A percentile compares a stretch with the other conserved stretches of the same genome.
Conservation (phyloP, 805 yeast genomes). For the Ogataea populi-albae region DNA sequence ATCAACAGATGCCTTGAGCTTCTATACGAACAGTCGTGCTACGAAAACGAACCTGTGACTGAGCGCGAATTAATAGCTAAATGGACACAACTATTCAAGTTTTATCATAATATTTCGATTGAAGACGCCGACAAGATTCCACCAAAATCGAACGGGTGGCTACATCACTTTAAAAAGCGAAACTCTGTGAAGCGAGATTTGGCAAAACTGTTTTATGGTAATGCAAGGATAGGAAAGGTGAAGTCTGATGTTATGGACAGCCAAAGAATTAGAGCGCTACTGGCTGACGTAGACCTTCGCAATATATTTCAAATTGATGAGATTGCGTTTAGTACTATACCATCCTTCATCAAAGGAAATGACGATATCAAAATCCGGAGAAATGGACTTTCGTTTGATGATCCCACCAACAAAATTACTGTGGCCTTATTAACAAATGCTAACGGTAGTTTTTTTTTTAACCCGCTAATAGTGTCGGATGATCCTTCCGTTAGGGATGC, state of each 20-base stretch:
- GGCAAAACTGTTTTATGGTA: constrained; percentile 26
- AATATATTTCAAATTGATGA: constrained; percentile 40
- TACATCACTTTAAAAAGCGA: constrained; percentile 37
- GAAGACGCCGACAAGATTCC: constrained; percentile 8
- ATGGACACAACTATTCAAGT: constrained; percentile 27
- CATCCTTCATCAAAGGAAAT: constrained; percentile 18
- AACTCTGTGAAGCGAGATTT: constrained; percentile 28
- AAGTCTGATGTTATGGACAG: constrained; percentile 23
- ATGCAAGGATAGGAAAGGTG: constrained; percentile 13
- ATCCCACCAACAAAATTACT: constrained; percentile 20
- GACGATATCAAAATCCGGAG: constrained; percentile 4
- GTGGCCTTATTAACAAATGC: constrained; percentile 30
- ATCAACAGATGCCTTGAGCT: constrained; percentile 36
- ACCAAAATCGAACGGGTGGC: constrained; percentile 40
- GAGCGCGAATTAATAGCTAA: constrained; percentile 33
- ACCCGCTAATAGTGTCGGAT: constrained; percentile 30
- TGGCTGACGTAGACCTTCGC: constrained; percentile 18
- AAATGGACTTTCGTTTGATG: constrained; percentile 12
- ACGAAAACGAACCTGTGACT: constrained; percentile 27
- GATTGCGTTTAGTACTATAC: constrained; percentile 25
- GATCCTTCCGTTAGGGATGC: constrained; percentile 12
- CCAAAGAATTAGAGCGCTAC: constrained; percentile 17
- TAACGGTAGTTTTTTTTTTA: constrained; percentile 26
- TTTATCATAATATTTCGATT: constrained; percentile 15
- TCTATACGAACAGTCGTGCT: constrained; percentile 36